phyloP scores from a whole-genome alignment of 176 grass and related monocot genomes.

The Rhynchospora tenuis region DNA sequence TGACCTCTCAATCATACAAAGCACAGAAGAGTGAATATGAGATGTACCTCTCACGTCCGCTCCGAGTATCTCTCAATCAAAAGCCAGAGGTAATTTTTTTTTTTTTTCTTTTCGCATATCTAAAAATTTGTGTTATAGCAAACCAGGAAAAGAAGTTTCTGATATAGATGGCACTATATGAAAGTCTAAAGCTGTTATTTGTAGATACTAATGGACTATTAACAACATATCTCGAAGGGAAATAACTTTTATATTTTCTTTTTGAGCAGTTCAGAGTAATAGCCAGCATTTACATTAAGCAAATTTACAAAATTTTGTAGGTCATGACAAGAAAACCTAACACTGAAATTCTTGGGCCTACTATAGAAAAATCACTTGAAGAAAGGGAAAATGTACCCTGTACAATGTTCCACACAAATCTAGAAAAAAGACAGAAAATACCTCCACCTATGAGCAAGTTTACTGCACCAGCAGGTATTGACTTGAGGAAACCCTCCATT shows the following conservation, averaged over 20 bases:
- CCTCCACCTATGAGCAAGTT: slow-evolving; percentile 7
- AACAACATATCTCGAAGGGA: neutral
- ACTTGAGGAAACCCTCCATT: slow-evolving; percentile 22
- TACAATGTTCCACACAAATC: neutral
- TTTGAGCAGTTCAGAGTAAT: neutral
- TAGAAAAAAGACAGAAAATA: neutral
- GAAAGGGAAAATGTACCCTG: neutral
- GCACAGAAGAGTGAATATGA: slow-evolving; percentile 18
- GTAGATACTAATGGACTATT: neutral
- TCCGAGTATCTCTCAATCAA: slow-evolving; percentile 13
- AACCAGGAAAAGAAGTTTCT: neutral
- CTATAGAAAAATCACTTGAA: neutral
- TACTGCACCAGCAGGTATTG: slow-evolving; percentile 7
- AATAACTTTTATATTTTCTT: neutral
- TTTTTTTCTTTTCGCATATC: neutral
- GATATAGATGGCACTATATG: neutral
- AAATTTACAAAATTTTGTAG: slow-evolving; percentile 9
- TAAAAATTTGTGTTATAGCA: neutral
- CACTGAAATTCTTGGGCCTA: neutral
- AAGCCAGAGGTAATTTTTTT: slow-evolving; percentile 10
- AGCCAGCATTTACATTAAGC: neutral
- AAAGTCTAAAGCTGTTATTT: neutral
- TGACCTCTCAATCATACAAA: neutral
- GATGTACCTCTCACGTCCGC: neutral
- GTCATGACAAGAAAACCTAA: neutral